phyloP scores from a whole-genome alignment of 208 protist species.

The Leishmania aethiopica region DNA sequence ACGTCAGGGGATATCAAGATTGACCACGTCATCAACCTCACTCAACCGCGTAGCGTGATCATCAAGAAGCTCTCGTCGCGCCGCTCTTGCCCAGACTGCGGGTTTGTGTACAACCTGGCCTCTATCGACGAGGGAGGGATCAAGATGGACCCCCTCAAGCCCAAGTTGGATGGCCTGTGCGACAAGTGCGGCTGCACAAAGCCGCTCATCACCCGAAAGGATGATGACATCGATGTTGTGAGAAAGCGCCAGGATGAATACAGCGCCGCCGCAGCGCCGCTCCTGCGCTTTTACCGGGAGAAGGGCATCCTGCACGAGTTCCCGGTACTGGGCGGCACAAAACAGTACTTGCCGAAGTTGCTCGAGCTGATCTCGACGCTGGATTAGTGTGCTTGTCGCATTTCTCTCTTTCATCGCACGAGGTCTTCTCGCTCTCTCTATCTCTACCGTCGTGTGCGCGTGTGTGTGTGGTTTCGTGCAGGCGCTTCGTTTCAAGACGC shows the following conservation, averaged over 20 bases:
- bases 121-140: constrained; percentile 75
- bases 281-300: constrained; percentile 67
- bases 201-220: constrained; percentile 58
- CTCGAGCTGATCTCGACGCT: constrained; percentile 56
- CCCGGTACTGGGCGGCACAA: constrained; percentile 64
- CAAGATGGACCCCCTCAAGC: constrained; percentile 79
- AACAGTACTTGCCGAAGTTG: constrained; percentile 71
- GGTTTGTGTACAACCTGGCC: constrained; percentile 75
- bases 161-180: constrained; percentile 77
- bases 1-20: constrained; percentile 46
- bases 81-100: constrained; percentile 72
- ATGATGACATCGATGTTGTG: constrained; percentile 70
- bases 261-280: constrained; percentile 49
- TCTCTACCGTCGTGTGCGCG: not conserved
- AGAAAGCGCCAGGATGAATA: constrained; percentile 66
- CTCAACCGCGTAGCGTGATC: constrained; percentile 74
- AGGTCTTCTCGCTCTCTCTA: not conserved
- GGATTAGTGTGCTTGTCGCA: not conserved
- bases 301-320: constrained; percentile 71
- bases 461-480: not conserved
- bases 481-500: not conserved
- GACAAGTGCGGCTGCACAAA: constrained; percentile 75
- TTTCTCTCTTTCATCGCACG: not conserved
- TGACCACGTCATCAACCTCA: constrained; percentile 82
- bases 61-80: constrained; percentile 71